Evolutionary conservation across 495 filamentous ascomycete genomes (phyloP).

Genomic region (Cryomyces antarcticus): DNA sequence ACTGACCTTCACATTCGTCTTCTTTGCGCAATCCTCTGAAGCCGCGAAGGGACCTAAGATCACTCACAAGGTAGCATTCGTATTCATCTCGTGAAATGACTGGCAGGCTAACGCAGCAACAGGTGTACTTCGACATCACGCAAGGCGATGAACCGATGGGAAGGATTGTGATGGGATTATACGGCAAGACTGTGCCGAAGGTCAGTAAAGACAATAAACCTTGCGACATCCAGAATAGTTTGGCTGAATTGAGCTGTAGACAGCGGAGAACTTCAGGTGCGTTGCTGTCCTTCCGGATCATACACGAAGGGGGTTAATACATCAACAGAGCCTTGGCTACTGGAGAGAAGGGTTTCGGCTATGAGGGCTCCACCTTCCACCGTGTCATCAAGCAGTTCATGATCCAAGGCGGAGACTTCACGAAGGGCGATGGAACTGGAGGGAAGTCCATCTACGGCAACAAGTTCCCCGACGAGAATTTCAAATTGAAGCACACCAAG

Average conservation of each 20-base stretch:
- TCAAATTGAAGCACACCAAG: conserved; percentile 82
- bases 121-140: conserved; percentile 86
- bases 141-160: conserved; percentile 77
- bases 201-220: conserved; percentile 15
- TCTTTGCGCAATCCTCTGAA: conserved; percentile 47
- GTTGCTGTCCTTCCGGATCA: not conserved
- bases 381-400: conserved; percentile 97
- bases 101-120: not conserved
- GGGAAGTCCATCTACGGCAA: conserved; percentile 95
- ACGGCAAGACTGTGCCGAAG: conserved; percentile 96
- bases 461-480: conserved; percentile 97
- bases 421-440: conserved; percentile 83
- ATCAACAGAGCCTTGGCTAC: conserved; percentile 57
- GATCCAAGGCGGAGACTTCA: conserved; percentile 99
- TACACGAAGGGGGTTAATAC: not conserved
- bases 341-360: conserved; percentile 92
- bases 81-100: not conserved
- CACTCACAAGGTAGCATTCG: conserved; percentile 52
- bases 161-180: conserved; percentile 80
- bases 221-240: not conserved
- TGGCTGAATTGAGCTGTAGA: conserved; percentile 24
- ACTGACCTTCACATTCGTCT: conserved; percentile 48
- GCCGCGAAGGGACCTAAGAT: conserved; percentile 89
- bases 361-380: conserved; percentile 91
- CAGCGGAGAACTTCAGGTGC: conserved; percentile 86